Base-by-base conservation (phyloP, 768 basidiomycete genomes). In the Hortiboletus campestris region DNA sequence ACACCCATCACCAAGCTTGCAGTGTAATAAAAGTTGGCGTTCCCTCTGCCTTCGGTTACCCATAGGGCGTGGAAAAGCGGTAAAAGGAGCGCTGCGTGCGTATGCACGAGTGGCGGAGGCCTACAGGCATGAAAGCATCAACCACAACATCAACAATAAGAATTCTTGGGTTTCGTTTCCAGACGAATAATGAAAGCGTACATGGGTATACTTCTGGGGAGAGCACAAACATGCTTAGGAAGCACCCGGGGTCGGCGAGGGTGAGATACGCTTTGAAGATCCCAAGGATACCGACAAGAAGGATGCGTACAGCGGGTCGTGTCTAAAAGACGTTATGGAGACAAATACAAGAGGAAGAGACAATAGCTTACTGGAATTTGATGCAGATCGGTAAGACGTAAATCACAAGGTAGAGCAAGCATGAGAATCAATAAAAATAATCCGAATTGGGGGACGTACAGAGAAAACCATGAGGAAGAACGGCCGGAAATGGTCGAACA, bases 11-110 rank as follows among this genome's bases (percentile, higher is more conserved):
- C 96, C 57, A 98, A 78, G 2, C 94, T 98, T 4, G 89, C 86
- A 0, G 97, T 97, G 65, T 98, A 99, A 75, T 91, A 98, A 74
- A 99, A 99, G 70, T 98, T 98, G 43, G 96, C 94, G 65, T 99
- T 98, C 3, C 94, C 97, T 6, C 93, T 91, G 2, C 94, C 94
- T 53, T 93, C 88, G 10, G 77, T 78, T 7, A 98, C 81, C 96
- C 97, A 99, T 2, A 98, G 77, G 56, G 91, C 82, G 65, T 96
- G 86, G 71, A 98, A 95, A 31, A 97, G 78, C 0, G 96, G 96
- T 54, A 98, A 80, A 20, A 98, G 84, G n/a, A 93, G 78, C 1
- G 86, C 79, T 3, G 95, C 85, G 64, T 97, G 93, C 6, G 91
- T 74, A 60, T 96, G 90, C 11, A 95, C 80, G 43, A 93, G 81